Base-by-base conservation (phyloP, 2,329 filamentous ascomycete genomes). In the Sordariomycetes sp. region DNA sequence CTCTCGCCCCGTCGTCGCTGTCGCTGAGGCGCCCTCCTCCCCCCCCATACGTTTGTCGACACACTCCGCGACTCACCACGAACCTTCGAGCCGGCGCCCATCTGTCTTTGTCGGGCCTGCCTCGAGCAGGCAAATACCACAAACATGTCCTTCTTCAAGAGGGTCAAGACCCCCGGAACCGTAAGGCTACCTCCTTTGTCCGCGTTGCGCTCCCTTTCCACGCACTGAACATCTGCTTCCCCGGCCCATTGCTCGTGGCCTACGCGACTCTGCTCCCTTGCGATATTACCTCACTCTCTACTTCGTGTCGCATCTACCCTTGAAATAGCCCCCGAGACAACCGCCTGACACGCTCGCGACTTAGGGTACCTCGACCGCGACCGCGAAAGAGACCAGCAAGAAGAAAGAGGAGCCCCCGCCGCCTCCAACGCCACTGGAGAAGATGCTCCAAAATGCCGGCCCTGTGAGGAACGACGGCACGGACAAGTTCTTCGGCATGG, bases 401-500 rank as follows among this genome's bases (percentile, higher is more conserved):
- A 84, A 82, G 69, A 82, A 81, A 64, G 80, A 83, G 53, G 80
- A 84, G 63, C 69, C 73, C n/a, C 63, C 72, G n/a, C 73, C 74
- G n/a, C 83, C 86, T 66, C 65, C 79, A 58, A 86, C 83, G 1
- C 83, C 84, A 3, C 65, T 87, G 59, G 80, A 86, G 66, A 86
- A 90, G 77, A 88, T 95, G 79, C 79, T 99, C 35, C 81, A 85
- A 65, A 87, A 90, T 72, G 85, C 89, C 60, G 92, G 91, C 3
- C 85, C 92, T 2, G 75, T 95, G 64, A 85, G 90, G 67, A 78
- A 81, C 64, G 92, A 97, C 73, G 94, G 94, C 58, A 96, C 89
- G 70, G 94, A 97, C 76, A 96, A 96, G 76, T 99, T 96, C 76
- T 97, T 95, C 74, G 94, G 94, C 18, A 87, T 97, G 71, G 94